Base-by-base conservation (phyloP, 116 monocot species). In the Thalassia testudinum region DNA sequence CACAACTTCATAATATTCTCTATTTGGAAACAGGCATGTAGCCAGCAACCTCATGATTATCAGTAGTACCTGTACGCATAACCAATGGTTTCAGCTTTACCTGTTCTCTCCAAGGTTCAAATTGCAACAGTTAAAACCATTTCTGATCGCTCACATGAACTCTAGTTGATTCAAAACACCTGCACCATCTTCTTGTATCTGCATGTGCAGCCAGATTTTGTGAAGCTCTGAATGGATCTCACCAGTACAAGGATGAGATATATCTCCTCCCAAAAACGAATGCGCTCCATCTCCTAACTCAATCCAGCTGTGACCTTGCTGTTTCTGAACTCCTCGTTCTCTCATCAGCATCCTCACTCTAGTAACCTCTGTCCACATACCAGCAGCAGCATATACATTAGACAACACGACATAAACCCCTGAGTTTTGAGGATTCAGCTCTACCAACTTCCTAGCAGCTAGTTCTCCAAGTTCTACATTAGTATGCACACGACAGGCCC, bases 331-430 rank as follows among this genome's bases (percentile, higher is more conserved):
- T 23, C 85, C 79, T 42, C 53, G 60, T 25, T 73, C 67, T 52
- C 70, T 85, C 91, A 91, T 91, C 57, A 72, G 28, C 1, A 62
- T 64, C 59, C 91, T 75, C 23, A 91, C 56, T 37, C 21, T 71
- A 48, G 51, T 74, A 12, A 85, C 91, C 13, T 78, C 78, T 50
- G 17, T 30, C 91, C 91, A 91, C 70, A 66, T 72, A 12, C 79
- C 78, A 60, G 55, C 67, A 24, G 75, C 76, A 22, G 91, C 91
- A 67, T 91, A 79, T 47, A 85, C 78, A 26, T 91, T 91, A 23
- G 91, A 91, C 54, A 91, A 49, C 75, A 85, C 69, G 30, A 91
- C 78, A 70, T 82, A 91, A n/a, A 73, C 57, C 11, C 76, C 91
- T 3, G 91, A 85, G 52, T 64, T 78, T 21, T 65, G 52, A 55